Base-by-base conservation (phyloP, 2,329 filamentous ascomycete species). In the Metarhizium brunneum region DNA sequence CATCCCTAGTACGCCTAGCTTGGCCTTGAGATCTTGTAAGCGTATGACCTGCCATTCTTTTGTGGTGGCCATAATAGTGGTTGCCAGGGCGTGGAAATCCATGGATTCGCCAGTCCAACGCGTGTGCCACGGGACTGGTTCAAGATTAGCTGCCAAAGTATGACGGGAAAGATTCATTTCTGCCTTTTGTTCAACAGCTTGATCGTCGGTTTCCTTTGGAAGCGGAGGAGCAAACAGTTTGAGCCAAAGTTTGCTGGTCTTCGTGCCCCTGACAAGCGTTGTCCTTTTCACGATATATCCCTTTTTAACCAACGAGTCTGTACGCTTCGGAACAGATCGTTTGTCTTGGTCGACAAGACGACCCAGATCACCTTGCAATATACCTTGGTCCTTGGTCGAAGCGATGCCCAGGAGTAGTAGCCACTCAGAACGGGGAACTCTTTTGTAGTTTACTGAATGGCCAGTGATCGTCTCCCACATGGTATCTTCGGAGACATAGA, bases 181-280 rank as follows among this genome's bases (percentile, higher is more conserved):
- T 8, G 62, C 58, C 18, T 65, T 61, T n/a, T 56, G 59, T 32
- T 65, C 62, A 3, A 65, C 59, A 4, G 54, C 56, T 14, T 59
- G 57, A 36, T 64, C 66, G 11, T 62, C 56, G 8, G 50, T 59
- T 14, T 69, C 69, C 58, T 71, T 73, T 40, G 68, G 67, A 47
- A 75, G 68, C 11, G 71, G 69, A 35, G 75, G 81, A 0, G 81
- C 76, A 63, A 82, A 84, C 32, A 73, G 70, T 49, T 76, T 75
- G 50, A 85, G 73, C 78, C 82, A 85, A 54, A 85, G 70, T 63
- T 82, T 83, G 70, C 82, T 85, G 2, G 83, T 84, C 63, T 83
- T 83, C 56, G 77, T 80, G 42, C 80, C 80, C 52, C 77, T 74
- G 11, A 82, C 76, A 20, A 84, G 75, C 1, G 81, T 78, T 4